Evolutionary conservation across 768 basidiomycete species (phyloP).

Genomic region (Tylopilus plumbeoviolaceoides): DNA sequence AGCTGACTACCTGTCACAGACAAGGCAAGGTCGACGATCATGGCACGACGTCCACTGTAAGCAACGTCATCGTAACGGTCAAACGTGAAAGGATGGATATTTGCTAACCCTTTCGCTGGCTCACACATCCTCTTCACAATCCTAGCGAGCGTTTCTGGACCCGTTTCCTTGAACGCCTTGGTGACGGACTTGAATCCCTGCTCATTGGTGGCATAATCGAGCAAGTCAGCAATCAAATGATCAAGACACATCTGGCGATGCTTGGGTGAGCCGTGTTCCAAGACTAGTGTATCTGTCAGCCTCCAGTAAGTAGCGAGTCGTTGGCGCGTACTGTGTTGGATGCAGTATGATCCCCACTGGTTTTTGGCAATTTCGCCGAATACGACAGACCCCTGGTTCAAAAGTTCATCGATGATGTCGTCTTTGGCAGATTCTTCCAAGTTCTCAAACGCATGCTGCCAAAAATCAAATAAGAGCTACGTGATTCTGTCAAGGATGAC

Average conservation of each 20-base stretch:
- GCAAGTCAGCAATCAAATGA: conserved; percentile 69
- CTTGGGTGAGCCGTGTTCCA: conserved; percentile 78
- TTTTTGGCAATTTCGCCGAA: conserved; percentile 80
- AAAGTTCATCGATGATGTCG: conserved; percentile 78
- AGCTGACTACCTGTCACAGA: conserved; percentile 83
- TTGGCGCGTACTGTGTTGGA: conserved; percentile 68
- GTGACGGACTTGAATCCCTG: conserved; percentile 87
- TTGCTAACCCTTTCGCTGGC: conserved; percentile 69
- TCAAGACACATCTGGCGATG: conserved; percentile 76
- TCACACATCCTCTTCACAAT: conserved; percentile 83
- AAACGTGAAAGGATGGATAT: background rate
- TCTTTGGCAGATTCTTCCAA: conserved; percentile 80
- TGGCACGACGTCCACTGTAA: conserved; percentile 64
- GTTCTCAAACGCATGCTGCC: conserved; percentile 80
- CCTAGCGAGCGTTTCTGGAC: conserved; percentile 67
- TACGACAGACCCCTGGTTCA: conserved; percentile 62
- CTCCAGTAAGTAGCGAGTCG: background rate
- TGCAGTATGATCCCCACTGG: conserved; percentile 87
- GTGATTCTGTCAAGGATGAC: background rate
- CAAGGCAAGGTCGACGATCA: conserved; percentile 82
- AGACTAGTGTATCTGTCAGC: conserved; percentile 41
- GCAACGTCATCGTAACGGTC: conserved; percentile 16
- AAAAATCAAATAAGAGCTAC: conserved; percentile 9
- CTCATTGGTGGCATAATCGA: conserved; percentile 76
- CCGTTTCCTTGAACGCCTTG: conserved; percentile 83